Evolutionary conservation across 305 asterid species (phyloP).

Genomic region (Fraxinus angustifolia): DNA sequence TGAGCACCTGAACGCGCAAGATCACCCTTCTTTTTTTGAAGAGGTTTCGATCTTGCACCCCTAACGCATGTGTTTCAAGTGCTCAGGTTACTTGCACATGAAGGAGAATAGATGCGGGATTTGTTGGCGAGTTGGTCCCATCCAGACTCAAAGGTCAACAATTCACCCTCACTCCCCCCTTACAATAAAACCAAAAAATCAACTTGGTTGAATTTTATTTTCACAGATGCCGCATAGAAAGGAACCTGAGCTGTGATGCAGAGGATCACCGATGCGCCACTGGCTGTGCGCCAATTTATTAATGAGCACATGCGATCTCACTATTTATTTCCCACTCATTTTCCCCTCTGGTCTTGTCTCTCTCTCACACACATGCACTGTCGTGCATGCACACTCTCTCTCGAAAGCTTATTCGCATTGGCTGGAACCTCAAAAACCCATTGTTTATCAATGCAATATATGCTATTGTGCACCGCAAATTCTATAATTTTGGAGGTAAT

Average conservation of each 20-base stretch:
- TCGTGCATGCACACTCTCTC: background rate
- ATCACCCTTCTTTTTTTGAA: background rate
- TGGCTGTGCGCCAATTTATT: background rate
- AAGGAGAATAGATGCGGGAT: background rate
- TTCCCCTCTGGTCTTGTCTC: background rate
- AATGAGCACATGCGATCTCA: background rate
- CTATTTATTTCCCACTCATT: background rate
- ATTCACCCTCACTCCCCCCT: background rate
- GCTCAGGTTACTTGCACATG: background rate
- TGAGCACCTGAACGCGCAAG: background rate
- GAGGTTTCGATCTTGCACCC: background rate
- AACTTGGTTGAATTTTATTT: background rate
- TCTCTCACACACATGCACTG: background rate
- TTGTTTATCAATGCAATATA: constrained; percentile 19
- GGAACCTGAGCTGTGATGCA: background rate
- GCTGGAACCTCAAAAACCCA: constrained; percentile 33
- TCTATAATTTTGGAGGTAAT: constrained; percentile 19
- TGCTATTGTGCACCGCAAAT: background rate
- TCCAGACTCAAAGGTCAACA: background rate
- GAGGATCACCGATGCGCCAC: background rate
- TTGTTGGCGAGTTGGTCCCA: background rate
- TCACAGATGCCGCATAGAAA: background rate
- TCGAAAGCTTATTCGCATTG: constrained; percentile 8
- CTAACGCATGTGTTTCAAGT: background rate
- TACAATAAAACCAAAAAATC: background rate